phyloP scores from a whole-genome alignment of 2,329 filamentous ascomycete species.

The Aspergillus costaricaensis region DNA sequence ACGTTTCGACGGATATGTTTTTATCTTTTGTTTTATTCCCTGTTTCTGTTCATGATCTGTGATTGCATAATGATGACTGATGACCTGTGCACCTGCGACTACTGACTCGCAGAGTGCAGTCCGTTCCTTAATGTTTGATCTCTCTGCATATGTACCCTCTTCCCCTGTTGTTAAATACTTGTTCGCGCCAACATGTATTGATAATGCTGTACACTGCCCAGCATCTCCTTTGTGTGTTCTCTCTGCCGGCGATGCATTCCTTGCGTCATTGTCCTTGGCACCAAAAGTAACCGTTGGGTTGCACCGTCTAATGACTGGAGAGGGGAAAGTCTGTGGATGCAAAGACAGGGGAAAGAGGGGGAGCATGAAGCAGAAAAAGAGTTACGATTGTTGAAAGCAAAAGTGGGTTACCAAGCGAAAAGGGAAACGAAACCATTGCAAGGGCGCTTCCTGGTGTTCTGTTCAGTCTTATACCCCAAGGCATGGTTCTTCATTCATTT shows the following conservation, averaged over 20 bases:
- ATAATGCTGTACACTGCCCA: conserved; percentile 15
- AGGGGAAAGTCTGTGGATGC: not conserved
- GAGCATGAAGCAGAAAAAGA: not conserved
- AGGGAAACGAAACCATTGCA: not conserved
- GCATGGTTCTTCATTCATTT: conserved; percentile 9
- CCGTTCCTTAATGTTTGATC: conserved; percentile 31
- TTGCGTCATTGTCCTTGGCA: conserved; percentile 14
- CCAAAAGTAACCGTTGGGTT: not conserved
- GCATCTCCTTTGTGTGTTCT: conserved; percentile 9
- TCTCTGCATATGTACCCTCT: conserved; percentile 17
- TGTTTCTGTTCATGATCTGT: conserved; percentile 18
- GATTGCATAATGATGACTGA: conserved; percentile 32
- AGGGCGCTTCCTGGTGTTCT: conserved; percentile 1
- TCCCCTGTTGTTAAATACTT: conserved; percentile 12
- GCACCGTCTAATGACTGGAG: not conserved
- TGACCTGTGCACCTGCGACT: conserved; percentile 32
- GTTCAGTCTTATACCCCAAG: conserved; percentile 13
- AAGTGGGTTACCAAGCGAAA: not conserved
- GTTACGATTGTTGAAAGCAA: conserved; percentile 5
- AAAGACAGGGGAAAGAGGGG: conserved; percentile 7
- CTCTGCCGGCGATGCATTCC: conserved; percentile 12
- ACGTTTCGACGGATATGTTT: not conserved
- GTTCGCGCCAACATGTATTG: conserved; percentile 15
- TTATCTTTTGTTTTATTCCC: conserved; percentile 12
- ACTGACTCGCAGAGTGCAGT: conserved; percentile 36